Evolutionary conservation across 495 filamentous ascomycete species (phyloP).

Genomic region (Ramalina peruviana): DNA sequence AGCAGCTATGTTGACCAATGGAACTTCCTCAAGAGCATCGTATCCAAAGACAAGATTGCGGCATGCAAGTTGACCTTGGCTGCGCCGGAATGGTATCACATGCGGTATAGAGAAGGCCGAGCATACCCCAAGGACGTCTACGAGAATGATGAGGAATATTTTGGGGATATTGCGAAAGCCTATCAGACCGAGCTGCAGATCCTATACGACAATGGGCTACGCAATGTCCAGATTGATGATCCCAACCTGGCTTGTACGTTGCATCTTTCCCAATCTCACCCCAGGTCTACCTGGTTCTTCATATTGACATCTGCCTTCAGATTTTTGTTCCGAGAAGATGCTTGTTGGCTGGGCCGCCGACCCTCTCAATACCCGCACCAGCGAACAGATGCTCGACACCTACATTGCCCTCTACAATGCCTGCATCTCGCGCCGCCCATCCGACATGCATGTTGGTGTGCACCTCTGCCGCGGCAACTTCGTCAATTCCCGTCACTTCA

Average conservation of each 20-base stretch:
- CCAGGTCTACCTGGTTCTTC: neutral
- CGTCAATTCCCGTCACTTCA: slow-evolving; percentile 62
- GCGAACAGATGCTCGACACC: slow-evolving; percentile 53
- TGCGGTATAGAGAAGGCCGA: slow-evolving; percentile 55
- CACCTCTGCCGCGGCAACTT: slow-evolving; percentile 77
- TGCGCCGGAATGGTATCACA: slow-evolving; percentile 61
- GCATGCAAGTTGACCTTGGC: slow-evolving; percentile 63
- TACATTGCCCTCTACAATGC: slow-evolving; percentile 72
- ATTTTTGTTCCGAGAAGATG: slow-evolving; percentile 71
- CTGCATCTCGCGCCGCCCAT: slow-evolving; percentile 44
- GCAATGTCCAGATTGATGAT: slow-evolving; percentile 66
- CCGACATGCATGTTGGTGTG: slow-evolving; percentile 62
- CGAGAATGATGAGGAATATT: slow-evolving; percentile 53
- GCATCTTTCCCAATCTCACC: neutral
- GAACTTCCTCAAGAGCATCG: slow-evolving; percentile 49
- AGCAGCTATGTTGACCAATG: slow-evolving; percentile 51
- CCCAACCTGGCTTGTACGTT: slow-evolving; percentile 60
- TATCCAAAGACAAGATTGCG: slow-evolving; percentile 42
- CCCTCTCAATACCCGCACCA: slow-evolving; percentile 37
- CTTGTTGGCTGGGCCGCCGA: slow-evolving; percentile 50
- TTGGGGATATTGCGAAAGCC: slow-evolving; percentile 58
- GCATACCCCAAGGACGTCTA: slow-evolving; percentile 57
- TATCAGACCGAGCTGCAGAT: slow-evolving; percentile 53
- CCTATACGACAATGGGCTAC: slow-evolving; percentile 52
- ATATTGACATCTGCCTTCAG: slow-evolving; percentile 21